Evolutionary conservation across 1,284 basidiomycete species (phyloP).

Genomic region (Bondarzewia mesenterica): DNA sequence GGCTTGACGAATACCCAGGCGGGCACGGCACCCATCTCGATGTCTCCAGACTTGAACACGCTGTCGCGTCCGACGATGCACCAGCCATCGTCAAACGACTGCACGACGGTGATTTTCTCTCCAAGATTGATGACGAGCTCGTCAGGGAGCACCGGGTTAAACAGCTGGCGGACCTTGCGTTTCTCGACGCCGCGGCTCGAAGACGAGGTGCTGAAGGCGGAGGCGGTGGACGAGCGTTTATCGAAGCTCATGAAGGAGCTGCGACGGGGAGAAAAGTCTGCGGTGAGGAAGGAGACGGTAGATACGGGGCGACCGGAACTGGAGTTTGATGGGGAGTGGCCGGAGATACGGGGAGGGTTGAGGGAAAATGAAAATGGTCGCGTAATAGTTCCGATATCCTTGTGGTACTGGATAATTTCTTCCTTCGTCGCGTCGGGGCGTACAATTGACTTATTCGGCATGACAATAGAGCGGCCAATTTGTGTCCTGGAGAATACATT

Average conservation of each 20-base stretch:
- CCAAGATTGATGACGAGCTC: slow-evolving; percentile 51
- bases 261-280: slow-evolving; percentile 2
- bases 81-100: slow-evolving; percentile 67
- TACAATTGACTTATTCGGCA: slow-evolving; percentile 42
- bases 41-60: slow-evolving; percentile 34
- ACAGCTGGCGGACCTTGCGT: slow-evolving; percentile 53
- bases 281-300: slow-evolving; percentile 13
- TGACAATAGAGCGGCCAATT: slow-evolving; percentile 35
- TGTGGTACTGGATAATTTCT: slow-evolving; percentile 38
- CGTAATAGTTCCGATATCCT: slow-evolving; percentile 38
- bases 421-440: slow-evolving; percentile 28
- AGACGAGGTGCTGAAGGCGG: slow-evolving; percentile 26
- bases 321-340: slow-evolving; percentile 4
- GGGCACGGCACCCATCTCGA: slow-evolving; percentile 61
- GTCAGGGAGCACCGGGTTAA: slow-evolving; percentile 61
- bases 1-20: slow-evolving; percentile 66
- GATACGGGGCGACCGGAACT: slow-evolving; percentile 10
- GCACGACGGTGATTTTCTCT: slow-evolving; percentile 51
- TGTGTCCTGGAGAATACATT: slow-evolving; percentile 35
- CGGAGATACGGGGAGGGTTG: slow-evolving; percentile 27
- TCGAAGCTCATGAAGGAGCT: slow-evolving; percentile 8
- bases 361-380: slow-evolving; percentile 36
- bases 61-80: slow-evolving; percentile 56
- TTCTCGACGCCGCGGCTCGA: slow-evolving; percentile 26
- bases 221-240: slow-evolving; percentile 17